A percentile compares a stretch with the other conserved stretches of the same genome.
Conservation (phyloP, 495 filamentous ascomycete genomes). For the Penicillium waksmanii region DNA sequence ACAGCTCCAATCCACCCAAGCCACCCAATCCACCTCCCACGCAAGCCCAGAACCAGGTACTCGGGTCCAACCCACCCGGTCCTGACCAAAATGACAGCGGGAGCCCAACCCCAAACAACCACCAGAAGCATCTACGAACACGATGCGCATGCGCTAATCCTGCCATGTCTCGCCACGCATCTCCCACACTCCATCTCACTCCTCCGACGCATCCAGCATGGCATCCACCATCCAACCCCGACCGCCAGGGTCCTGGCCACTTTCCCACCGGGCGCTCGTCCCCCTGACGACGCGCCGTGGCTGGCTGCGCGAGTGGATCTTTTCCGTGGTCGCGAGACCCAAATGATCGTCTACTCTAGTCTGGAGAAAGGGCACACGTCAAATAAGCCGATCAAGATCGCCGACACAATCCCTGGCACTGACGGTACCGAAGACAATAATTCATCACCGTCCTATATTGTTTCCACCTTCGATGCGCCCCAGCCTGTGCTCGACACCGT, state of each 20-base stretch:
- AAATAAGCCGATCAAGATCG: conserved; percentile 23
- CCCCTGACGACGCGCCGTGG: conserved; percentile 34
- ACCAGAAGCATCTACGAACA: conserved; percentile 37
- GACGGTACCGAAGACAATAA: conserved; percentile 1
- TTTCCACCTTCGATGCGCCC: conserved; percentile 19
- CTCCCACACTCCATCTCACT: conserved; percentile 60
- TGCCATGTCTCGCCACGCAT: conserved; percentile 49
- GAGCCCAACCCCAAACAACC: neutral
- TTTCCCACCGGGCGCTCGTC: conserved; percentile 21
- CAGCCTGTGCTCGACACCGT: conserved; percentile 14
- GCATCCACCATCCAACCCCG: conserved; percentile 36
- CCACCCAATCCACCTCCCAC: too few relatives aligned
- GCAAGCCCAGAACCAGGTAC: neutral
- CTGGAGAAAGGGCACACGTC: conserved; percentile 46
- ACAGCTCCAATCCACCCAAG: conserved; percentile 3
- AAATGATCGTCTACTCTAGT: conserved; percentile 62
- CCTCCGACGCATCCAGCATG: conserved; percentile 61
- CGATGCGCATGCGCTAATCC: conserved; percentile 39
- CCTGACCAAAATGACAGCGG: conserved; percentile 1
- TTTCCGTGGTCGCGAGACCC: conserved; percentile 58
- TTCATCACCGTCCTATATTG: conserved; percentile 4
- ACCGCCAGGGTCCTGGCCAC: conserved; percentile 51
- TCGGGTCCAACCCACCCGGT: neutral
- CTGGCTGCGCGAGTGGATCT: conserved; percentile 63
- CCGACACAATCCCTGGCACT: conserved; percentile 10